Evolutionary conservation across 768 basidiomycete genomes (phyloP), one percentile per base, ranked within the genome.

Genomic region (Clavaria fumosa): DNA sequence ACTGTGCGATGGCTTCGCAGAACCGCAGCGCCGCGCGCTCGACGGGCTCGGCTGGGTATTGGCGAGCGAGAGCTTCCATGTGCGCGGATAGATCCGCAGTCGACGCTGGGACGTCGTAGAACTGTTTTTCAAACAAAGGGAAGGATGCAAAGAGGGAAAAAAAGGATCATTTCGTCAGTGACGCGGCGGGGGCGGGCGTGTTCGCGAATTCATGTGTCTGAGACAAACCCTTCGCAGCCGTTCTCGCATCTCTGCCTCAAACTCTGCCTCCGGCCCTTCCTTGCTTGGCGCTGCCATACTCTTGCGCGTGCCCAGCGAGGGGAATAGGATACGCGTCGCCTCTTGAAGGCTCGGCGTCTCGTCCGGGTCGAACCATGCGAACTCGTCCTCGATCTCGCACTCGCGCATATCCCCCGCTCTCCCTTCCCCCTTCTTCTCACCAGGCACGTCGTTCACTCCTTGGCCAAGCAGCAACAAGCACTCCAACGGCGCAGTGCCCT

Each of bases 21-120:
- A 82, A 89, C 35, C 81, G 62, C 4, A 84, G 63, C 0, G 79
- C 73, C 20, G 78, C 75, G 14, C 82, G 67, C 49, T 89, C 84
- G 11, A 86, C 70, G 15, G 81, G 77, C 47, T 88, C 82, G 1
- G 78, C 75, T 21, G 85, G 82, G 51, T 76, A 88, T 47, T 74
- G 71, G 72, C 76, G 78, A 2, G 81, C 79, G 3, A 81, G 60
- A 45, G 75, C 67, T 50, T 83, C 80, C 72, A 86, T 73, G 46
- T 86, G 81, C 1, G 76, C 79, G 3, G 78, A 70, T 17, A 86
- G 62, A 51, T 86, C 81, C 0, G 76, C 76, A 0, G 78, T 78
- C 12, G 72, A 64, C 4, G 62, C 55, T 6, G 81, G 79, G 35
- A 88, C 71, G 37, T 78, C 75, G 43, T 79, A 75, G 53, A 89